phyloP scores from a whole-genome alignment of 208 protist genomes.

The Naegleria gruberi region DNA sequence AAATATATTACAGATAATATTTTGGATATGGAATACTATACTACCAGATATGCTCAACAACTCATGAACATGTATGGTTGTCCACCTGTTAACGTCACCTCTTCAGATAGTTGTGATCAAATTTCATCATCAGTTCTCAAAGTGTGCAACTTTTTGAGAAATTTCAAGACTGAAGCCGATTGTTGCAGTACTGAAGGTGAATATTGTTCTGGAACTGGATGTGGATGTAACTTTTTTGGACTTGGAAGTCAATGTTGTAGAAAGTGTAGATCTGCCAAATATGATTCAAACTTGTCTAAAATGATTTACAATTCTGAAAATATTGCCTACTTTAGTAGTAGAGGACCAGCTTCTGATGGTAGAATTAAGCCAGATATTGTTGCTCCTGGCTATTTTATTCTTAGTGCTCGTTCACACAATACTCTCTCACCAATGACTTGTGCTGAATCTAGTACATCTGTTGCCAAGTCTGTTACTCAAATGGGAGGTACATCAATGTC shows the following conservation, averaged over 20 bases:
- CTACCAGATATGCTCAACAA: neutral
- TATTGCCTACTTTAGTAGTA: neutral
- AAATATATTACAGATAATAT: neutral
- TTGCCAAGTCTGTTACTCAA: neutral
- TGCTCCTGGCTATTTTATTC: slow-evolving; percentile 15
- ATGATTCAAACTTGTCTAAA: neutral
- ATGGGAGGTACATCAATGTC: slow-evolving; percentile 76
- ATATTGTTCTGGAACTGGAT: neutral
- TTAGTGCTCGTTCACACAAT: neutral
- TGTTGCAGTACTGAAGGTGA: neutral
- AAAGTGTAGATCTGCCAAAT: neutral
- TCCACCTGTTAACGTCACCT: neutral
- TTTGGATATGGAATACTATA: neutral
- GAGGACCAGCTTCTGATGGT: slow-evolving; percentile 17
- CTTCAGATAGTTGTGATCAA: neutral
- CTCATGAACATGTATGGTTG: neutral
- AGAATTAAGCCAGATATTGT: slow-evolving; percentile 21
- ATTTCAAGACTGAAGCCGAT: neutral
- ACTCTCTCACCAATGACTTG: neutral
- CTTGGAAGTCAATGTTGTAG: neutral
- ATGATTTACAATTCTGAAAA: neutral
- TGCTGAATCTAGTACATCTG: neutral
- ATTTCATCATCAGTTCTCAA: neutral
- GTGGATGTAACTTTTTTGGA: neutral
- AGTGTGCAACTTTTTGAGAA: neutral